Evolutionary conservation across 768 basidiomycete species (phyloP).

Genomic region (Inosperma sp.): DNA sequence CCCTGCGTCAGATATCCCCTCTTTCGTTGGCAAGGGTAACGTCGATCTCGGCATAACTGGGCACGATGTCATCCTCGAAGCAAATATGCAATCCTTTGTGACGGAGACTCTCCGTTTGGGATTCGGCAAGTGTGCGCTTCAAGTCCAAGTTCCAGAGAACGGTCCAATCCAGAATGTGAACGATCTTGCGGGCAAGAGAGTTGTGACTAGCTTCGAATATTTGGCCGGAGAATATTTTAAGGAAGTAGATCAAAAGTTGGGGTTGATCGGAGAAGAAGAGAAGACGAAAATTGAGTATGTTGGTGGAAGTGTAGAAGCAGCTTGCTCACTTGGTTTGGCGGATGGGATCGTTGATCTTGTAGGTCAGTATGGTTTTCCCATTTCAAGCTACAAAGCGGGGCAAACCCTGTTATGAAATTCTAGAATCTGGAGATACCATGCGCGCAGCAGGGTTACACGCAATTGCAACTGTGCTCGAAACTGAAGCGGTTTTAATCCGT

Average conservation of each 20-base stretch:
- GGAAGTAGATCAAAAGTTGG: slow-evolving; percentile 51
- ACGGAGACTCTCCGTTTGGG: slow-evolving; percentile 78
- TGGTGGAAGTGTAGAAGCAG: slow-evolving; percentile 97
- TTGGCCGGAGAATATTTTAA: slow-evolving; percentile 76
- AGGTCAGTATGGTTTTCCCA: slow-evolving; percentile 44
- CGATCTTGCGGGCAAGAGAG: slow-evolving; percentile 82
- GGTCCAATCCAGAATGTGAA: slow-evolving; percentile 66
- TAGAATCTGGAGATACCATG: slow-evolving; percentile 99
- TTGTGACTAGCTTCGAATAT: slow-evolving; percentile 95
- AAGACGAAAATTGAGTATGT: slow-evolving; percentile 90
- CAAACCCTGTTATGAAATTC: slow-evolving; percentile 2
- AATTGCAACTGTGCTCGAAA: slow-evolving; percentile 80
- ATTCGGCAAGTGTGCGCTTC: slow-evolving; percentile 87
- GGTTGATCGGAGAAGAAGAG: slow-evolving; percentile 44
- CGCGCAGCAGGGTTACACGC: slow-evolving; percentile 93
- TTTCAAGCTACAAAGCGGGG: not conserved
- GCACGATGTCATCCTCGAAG: slow-evolving; percentile 93
- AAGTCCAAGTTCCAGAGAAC: slow-evolving; percentile 86
- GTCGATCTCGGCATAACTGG: slow-evolving; percentile 97
- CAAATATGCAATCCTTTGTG: slow-evolving; percentile 73
- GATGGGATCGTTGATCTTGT: slow-evolving; percentile 99
- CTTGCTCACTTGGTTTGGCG: slow-evolving; percentile 91
- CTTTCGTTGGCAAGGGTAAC: slow-evolving; percentile 96
- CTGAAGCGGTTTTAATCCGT: slow-evolving; percentile 90
- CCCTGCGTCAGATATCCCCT: slow-evolving; percentile 94